Conservation (phyloP, 148 eudicot species). For the Chenopodium quinoa region DNA sequence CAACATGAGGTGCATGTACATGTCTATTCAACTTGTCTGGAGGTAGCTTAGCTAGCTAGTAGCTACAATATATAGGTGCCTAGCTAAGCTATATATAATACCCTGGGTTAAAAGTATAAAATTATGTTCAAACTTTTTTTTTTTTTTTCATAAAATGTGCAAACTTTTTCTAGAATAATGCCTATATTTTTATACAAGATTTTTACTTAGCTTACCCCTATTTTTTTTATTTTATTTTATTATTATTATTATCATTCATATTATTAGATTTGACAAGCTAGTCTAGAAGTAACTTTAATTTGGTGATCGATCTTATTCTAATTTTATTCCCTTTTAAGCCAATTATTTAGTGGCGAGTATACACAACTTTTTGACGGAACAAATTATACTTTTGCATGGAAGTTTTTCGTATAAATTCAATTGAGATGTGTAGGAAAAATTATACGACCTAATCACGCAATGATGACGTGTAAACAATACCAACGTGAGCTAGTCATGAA, state of each 20-base stretch:
- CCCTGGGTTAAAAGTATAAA: background rate
- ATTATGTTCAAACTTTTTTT: no score
- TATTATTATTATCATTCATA: no score
- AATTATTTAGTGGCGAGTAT: background rate
- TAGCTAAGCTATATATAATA: background rate
- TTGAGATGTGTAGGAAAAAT: no score
- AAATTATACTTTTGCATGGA: background rate
- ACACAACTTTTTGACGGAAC: background rate
- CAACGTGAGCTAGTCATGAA: no score
- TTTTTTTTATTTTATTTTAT: no score
- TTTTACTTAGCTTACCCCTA: no score
- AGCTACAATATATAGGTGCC: background rate
- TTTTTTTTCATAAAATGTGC: background rate
- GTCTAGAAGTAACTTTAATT: background rate
- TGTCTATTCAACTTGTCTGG: conserved; percentile 18
- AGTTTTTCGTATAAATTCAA: background rate
- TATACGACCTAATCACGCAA: no score
- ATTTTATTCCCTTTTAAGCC: background rate
- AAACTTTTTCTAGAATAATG: background rate
- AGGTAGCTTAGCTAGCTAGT: background rate
- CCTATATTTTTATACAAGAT: no score
- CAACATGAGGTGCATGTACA: background rate
- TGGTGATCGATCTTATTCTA: background rate
- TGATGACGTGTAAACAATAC: no score
- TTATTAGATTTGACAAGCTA: no score